Percentiles rank a stretch among this genome's conserved stretches.
These are phyloP conservation scores for Penicillium alfredii DNA, from an alignment of 495 filamentous ascomycete species.

Conservation along the genomic window DNA sequence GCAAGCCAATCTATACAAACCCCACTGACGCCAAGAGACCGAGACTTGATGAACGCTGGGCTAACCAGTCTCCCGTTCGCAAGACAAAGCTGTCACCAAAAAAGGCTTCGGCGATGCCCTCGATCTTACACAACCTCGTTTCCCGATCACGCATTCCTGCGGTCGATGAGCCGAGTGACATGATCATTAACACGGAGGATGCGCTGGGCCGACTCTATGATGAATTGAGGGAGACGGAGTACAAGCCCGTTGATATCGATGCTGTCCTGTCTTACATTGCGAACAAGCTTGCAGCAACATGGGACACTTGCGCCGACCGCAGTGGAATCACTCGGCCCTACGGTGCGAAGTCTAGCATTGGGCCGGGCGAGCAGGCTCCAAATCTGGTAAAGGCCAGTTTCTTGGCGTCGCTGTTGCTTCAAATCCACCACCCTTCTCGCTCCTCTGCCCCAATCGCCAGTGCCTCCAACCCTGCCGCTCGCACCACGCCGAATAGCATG, in stretches of 20 bases:
- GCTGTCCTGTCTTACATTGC: conserved; percentile 50
- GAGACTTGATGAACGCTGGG: conserved; percentile 41
- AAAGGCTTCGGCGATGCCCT: conserved; percentile 45
- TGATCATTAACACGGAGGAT: conserved; percentile 43
- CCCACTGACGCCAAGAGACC: conserved; percentile 39
- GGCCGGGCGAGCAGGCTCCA: conserved; percentile 53
- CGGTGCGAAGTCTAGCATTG: conserved; percentile 47
- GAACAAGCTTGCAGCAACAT: conserved; percentile 50
- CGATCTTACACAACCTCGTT: conserved; percentile 41
- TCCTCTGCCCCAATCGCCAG: conserved; percentile 23
- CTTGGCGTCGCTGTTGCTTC: conserved; percentile 62
- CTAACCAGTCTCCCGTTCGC: conserved; percentile 30
- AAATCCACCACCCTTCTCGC: conserved; percentile 63
- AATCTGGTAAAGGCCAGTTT: conserved; percentile 66
- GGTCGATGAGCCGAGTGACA: conserved; percentile 38
- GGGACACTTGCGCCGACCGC: conserved; percentile 48
- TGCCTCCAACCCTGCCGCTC: conserved; percentile 18
- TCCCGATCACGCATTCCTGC: conserved; percentile 25
- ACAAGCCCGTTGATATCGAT: conserved; percentile 50
- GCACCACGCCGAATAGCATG: conserved; percentile 24
- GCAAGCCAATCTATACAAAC: conserved; percentile 40
- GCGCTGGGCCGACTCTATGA: conserved; percentile 46
- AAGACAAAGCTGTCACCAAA: conserved; percentile 39
- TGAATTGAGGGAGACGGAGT: conserved; percentile 47
- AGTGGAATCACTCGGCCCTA: conserved; percentile 43